Base-by-base conservation (phyloP, 2,329 filamentous ascomycete genomes). In the Fusarium dimerum region DNA sequence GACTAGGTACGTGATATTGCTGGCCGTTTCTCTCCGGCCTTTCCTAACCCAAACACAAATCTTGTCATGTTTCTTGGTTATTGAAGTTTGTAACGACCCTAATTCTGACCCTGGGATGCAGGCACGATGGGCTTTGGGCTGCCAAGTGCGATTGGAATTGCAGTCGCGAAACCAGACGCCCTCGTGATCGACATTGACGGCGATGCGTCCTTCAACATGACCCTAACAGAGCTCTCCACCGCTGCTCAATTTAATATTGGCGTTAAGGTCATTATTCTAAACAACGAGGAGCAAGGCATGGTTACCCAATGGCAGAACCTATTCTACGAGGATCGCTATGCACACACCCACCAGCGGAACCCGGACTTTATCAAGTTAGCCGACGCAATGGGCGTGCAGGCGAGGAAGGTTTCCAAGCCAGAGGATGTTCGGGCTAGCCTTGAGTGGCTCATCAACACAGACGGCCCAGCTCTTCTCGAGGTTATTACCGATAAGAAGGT, bases 251-350 rank as follows among this genome's bases (percentile, higher is more conserved):
- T 97, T 80, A 90, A 94, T 76, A 97, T 97, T 71, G 92, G 90
- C 60, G 87, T 96, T 73, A 97, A 97, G 82, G 82, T 97, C 55
- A 91, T 97, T 64, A 80, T 97, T 26, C 75, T 99, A 50, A 97
- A 97, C 80, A 99, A 89, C 93, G 75, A 96, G 94, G 69, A 97
- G 75, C 93, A 97, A 76, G 93, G 93, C 48, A 97, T 97, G 93
- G 92, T 97, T 42, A 97, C 92, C 2, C 93, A 97, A 77, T 97
- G 93, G 93, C 93, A 97, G 76, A 92, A 91, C 66, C 85, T 97
- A 61, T 97, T 97, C 78, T 97, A 96, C 77, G 89, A 96, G 73
- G 92, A 97, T 69, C 86, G 93, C 64, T 97, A 86, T 66, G 82
- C 91, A 36, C 92, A 96, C 72, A 97, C 93, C 0, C 93, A 97